Conservation (phyloP, 2,329 filamentous ascomycete genomes). For the Calonectria montana region DNA sequence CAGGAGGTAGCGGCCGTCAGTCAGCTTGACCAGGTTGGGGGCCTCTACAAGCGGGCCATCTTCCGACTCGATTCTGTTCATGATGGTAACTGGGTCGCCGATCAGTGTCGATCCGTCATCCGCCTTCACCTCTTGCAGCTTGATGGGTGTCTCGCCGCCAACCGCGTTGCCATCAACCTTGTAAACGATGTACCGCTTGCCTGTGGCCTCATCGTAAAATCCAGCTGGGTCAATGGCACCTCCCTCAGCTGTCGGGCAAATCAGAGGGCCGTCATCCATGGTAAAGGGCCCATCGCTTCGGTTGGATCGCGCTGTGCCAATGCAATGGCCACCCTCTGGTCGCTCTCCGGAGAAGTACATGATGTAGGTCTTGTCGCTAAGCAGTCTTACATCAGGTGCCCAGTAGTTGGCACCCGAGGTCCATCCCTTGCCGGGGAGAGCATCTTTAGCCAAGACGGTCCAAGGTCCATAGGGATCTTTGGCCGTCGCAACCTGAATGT, state of each 20-base stretch:
- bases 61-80: slow-evolving; percentile 52
- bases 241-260: slow-evolving; percentile 63
- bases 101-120: slow-evolving; percentile 63
- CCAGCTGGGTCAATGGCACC: slow-evolving; percentile 73
- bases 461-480: slow-evolving; percentile 59
- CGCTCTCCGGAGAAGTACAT: slow-evolving; percentile 69
- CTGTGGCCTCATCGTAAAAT: slow-evolving; percentile 64
- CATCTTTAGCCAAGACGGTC: slow-evolving; percentile 62
- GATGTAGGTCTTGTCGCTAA: slow-evolving; percentile 64
- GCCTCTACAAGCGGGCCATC: slow-evolving; percentile 72
- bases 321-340: slow-evolving; percentile 62
- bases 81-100: slow-evolving; percentile 60
- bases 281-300: slow-evolving; percentile 63
- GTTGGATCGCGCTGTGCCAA: slow-evolving; percentile 65
- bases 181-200: slow-evolving; percentile 69
- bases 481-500: slow-evolving; percentile 66
- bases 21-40: slow-evolving; percentile 61
- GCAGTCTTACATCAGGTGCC: slow-evolving; percentile 69
- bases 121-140: slow-evolving; percentile 63
- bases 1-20: slow-evolving; percentile 65
- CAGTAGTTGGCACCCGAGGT: slow-evolving; percentile 65
- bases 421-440: slow-evolving; percentile 67
- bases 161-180: slow-evolving; percentile 74
- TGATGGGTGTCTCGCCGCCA: slow-evolving; percentile 63
- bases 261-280: slow-evolving; percentile 59